These are phyloP conservation scores for Mimosa pudica DNA, from an alignment of 306 rosid species.

Conservation along the genomic window DNA sequence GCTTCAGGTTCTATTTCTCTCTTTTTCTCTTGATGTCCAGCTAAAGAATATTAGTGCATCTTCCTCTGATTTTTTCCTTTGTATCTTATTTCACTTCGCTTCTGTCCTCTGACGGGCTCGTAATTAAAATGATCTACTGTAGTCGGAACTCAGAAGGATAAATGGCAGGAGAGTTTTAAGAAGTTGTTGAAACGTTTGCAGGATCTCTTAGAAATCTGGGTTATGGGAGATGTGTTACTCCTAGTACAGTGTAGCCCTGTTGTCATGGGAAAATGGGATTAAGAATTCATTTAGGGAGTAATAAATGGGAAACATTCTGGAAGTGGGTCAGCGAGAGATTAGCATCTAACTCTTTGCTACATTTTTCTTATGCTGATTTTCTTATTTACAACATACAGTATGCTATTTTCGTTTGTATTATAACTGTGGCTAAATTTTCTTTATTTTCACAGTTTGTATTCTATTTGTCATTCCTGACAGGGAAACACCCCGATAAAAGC, in stretches of 20 bases:
- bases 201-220: not conserved
- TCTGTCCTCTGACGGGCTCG: not conserved
- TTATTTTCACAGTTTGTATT: constrained; percentile 18
- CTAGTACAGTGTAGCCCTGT: not conserved
- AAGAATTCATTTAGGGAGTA: not conserved
- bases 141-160: not conserved
- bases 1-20: constrained; percentile 86
- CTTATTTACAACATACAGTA: not conserved
- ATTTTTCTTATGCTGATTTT: constrained; percentile 4
- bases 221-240: not conserved
- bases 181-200: not conserved
- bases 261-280: not conserved
- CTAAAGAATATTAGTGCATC: constrained; percentile 13
- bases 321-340: not conserved
- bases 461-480: constrained; percentile 50
- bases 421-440: not conserved
- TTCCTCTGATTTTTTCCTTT: not conserved
- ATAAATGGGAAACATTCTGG: not conserved
- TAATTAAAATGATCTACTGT: not conserved
- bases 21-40: constrained; percentile 30
- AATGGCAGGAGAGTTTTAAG: not conserved
- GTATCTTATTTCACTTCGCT: constrained; percentile 17
- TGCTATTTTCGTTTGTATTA: constrained; percentile 16
- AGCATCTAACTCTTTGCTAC: not conserved
- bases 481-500: constrained; percentile 64